Conservation (phyloP, 1,284 basidiomycete species). For the Stygiomarasmius scandens region DNA sequence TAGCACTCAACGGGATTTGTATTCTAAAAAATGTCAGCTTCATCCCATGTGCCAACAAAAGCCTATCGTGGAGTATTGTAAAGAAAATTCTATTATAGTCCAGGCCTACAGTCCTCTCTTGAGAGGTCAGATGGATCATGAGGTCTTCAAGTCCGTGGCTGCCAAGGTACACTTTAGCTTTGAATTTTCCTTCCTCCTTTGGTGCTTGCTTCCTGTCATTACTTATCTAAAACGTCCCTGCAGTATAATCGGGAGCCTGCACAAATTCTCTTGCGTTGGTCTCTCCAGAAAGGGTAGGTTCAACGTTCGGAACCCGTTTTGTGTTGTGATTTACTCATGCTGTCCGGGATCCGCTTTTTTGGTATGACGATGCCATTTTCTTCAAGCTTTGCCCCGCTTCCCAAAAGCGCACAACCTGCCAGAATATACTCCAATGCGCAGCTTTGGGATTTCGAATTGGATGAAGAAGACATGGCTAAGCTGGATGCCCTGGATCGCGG, state of each 20-base stretch:
- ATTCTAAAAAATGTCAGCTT: slow-evolving; percentile 43
- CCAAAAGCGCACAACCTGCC: slow-evolving; percentile 71
- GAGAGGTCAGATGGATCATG: slow-evolving; percentile 60
- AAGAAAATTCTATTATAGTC: slow-evolving; percentile 66
- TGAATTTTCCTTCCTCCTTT: not conserved
- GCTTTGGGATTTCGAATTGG: slow-evolving; percentile 73
- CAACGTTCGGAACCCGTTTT: not conserved
- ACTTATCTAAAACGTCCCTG: not conserved
- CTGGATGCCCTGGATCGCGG: slow-evolving; percentile 70
- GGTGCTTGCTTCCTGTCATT: too few relatives aligned
- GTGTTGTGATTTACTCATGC: not conserved
- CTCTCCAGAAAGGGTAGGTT: slow-evolving; percentile 75
- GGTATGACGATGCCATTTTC: too few relatives aligned
- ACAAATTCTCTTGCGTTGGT: slow-evolving; percentile 84
- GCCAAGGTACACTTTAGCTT: slow-evolving; percentile 47
- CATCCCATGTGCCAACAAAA: slow-evolving; percentile 86
- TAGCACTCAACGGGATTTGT: not conserved
- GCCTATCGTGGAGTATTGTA: slow-evolving; percentile 79
- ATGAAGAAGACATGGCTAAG: slow-evolving; percentile 58
- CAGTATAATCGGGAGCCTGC: slow-evolving; percentile 60
- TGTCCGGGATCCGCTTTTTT: too few relatives aligned
- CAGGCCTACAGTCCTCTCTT: slow-evolving; percentile 82
- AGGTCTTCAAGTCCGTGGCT: slow-evolving; percentile 54
- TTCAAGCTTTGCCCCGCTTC: slow-evolving; percentile 74
- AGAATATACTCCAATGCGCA: slow-evolving; percentile 73